Base-by-base conservation (phyloP, 805 yeast genomes). In the Schwanniomyces polymorphus region DNA sequence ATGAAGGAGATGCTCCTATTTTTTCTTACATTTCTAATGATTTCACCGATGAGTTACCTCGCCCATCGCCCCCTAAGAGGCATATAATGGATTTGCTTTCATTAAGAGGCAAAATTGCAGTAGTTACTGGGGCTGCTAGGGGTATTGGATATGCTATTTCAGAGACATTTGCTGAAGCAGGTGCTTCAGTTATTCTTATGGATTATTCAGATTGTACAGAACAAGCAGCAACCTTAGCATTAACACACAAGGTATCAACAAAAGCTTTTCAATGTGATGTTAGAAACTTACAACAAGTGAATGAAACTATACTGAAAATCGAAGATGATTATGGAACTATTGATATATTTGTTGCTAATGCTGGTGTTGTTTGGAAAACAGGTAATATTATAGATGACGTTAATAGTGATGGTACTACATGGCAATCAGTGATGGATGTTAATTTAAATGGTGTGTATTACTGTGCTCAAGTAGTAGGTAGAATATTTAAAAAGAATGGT, bases 101-200 rank as follows among this genome's bases (percentile, higher is more conserved):
- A 12, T 28, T 28, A 12, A 28, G 12, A 28, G 33, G 33, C 18
- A 65, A 63, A 40, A 46, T 49, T 28, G 70, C 66, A 4, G 57
- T 67, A 29, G 56, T 68, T 11, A 37, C 49, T 3, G 43, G 43
- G 7, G 43, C 35, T 4, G 16, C 43, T 12, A 70, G 79, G 17
- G 85, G 85, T 7, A 80, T 80, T 48, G 85, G 84, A 3, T 70
- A 69, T 23, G 74, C 74, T 39, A 74, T 80, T 40, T 79, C 79
- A n/a, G 56, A 65, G 21, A 82, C 75, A 14, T 63, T 78, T 23
- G 82, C 81, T 1, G 71, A 74, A 44, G 79, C 79, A 23, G 81
- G 81, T 10, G 72, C 76, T 11, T 18, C 14, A 12, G 38, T 41
- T 21, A 17, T 29, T 16, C 14, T 41, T 17, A 14, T 28, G n/a